Evolutionary conservation across 805 yeast species (phyloP).

Genomic region (Yamadazyma nakazawae): DNA sequence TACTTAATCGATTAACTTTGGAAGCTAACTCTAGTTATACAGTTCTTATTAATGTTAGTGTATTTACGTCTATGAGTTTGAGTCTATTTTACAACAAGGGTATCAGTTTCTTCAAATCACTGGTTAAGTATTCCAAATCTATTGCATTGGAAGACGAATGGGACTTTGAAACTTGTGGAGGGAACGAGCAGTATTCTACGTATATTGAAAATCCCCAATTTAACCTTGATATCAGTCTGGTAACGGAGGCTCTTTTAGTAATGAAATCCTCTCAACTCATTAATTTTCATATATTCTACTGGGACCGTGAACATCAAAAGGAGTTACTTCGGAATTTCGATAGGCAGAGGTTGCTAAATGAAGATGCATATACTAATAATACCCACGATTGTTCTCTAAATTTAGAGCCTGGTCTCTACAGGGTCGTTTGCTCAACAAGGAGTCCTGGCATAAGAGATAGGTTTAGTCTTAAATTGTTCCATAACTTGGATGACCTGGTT

Average conservation of each 20-base stretch:
- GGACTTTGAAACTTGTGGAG: conserved; percentile 48
- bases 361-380: conserved; percentile 31
- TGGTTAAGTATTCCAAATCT: conserved; percentile 16
- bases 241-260: conserved; percentile 17
- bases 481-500: not conserved
- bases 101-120: conserved; percentile 28
- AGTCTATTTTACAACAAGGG: conserved; percentile 26
- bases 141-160: conserved; percentile 39
- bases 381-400: conserved; percentile 19
- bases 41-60: conserved; percentile 17
- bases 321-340: conserved; percentile 20
- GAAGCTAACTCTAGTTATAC: conserved; percentile 28
- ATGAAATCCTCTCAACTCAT: conserved; percentile 21
- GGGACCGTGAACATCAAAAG: conserved; percentile 23
- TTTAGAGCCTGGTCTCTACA: conserved; percentile 37
- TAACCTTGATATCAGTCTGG: conserved; percentile 19
- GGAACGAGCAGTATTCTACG: conserved; percentile 47
- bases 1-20: conserved; percentile 27
- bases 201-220: conserved; percentile 58
- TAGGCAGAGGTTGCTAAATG: conserved; percentile 27
- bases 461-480: conserved; percentile 25
- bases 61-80: conserved; percentile 27
- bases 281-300: conserved; percentile 45
- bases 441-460: conserved; percentile 24
- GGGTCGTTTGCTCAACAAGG: conserved; percentile 47